Evolutionary conservation across 352 stramenopile species (phyloP), one percentile per base, ranked within the genome.

Genomic region (Thalassiosira sp.): DNA sequence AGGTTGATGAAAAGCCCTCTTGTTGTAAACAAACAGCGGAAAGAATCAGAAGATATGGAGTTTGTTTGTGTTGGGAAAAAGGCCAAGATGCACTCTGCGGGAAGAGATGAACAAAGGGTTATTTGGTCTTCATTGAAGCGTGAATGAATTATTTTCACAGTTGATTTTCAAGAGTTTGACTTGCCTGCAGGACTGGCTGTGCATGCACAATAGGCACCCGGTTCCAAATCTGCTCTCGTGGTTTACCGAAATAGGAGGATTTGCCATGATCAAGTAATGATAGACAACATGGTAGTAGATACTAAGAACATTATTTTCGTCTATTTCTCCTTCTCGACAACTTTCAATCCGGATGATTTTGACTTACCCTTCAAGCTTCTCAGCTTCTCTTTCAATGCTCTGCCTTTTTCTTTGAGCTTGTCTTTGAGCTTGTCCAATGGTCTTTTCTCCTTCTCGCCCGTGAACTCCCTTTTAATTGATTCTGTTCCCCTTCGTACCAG

Each of bases 401-500:
- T 28, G 28, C 48, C 31, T 54, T 82, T 72, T 1, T 63, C 61
- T 25, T 40, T 45, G 18, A 82, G 15, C 52, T 76, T 79, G n/a
- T 79, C 74, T 33, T 72, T 78, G 6, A 82, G 28, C 46, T 79
- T 74, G 27, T 82, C 62, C 3, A 82, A 58, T 15, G 64, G 62
- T 60, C 62, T 73, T 52, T 82, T 82, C 53, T 79, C 74, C 48
- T 73, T 82, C 46, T 73, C 59, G 35, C 68, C 75, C 0, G 70
- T 84, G 25, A 84, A 60, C 33, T 84, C 76, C 57, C 57, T 64
- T 49, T 76, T 79, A 6, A 79, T 45, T 2, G 65, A 76, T 76
- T 82, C 73, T 43, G 73, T 69, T 31, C 58, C 67, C 28, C 71
- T 92, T 58, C 87, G 77, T 6, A 93, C 81, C 8, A 94, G 42